Conservation (phyloP, 1,284 basidiomycete species). For the Vanrija sp. region DNA sequence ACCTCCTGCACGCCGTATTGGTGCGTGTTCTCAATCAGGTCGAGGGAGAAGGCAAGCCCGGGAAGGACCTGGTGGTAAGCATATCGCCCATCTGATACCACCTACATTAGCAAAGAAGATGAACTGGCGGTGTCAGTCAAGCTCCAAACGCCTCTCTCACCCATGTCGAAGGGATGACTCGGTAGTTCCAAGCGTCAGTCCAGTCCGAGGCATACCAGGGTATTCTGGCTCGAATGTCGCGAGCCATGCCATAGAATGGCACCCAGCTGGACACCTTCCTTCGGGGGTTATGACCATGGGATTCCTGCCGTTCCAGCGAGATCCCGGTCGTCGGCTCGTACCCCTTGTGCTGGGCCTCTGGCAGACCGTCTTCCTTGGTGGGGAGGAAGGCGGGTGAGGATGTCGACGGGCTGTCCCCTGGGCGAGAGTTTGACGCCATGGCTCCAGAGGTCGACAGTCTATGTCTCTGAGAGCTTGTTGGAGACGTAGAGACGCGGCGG, state of each 20-base stretch:
- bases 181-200: constrained; percentile 83
- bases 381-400: no score
- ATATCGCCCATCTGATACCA: background rate
- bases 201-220: constrained; percentile 84
- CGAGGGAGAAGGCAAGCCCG: constrained; percentile 86
- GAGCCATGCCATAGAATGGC: constrained; percentile 60
- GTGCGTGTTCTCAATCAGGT: constrained; percentile 72
- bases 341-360: no score
- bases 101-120: constrained; percentile 46
- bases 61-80: constrained; percentile 60
- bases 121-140: constrained; percentile 38
- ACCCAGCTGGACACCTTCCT: constrained; percentile 1
- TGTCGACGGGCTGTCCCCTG: no score
- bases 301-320: no score
- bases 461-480: no score
- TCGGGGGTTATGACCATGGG: background rate
- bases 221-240: constrained; percentile 68
- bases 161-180: constrained; percentile 51
- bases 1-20: constrained; percentile 90
- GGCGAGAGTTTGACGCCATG: no score
- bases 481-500: no score
- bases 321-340: no score
- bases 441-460: no score
- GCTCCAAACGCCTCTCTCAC: constrained; percentile 49
- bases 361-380: no score